These are phyloP conservation scores for Colletotrichum liaoningense DNA, from an alignment of 2,329 filamentous ascomycete species.

Conservation along the genomic window DNA sequence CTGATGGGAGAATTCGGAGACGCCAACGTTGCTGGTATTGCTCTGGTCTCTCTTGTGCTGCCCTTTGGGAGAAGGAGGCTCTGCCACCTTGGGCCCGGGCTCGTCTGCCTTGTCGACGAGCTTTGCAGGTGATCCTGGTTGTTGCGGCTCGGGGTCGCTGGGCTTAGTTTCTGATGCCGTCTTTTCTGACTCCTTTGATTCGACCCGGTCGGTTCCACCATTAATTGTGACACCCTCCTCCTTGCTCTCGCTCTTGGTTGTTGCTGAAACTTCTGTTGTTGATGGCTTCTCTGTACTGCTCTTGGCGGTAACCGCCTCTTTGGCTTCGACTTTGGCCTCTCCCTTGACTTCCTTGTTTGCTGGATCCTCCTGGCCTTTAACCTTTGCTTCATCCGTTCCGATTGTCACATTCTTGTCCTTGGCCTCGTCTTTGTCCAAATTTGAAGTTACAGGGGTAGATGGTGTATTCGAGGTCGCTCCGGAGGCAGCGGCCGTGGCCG, in stretches of 20 bases:
- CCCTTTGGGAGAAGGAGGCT: neutral
- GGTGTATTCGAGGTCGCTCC: conserved; percentile 24
- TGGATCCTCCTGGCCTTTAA: neutral
- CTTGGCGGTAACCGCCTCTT: neutral
- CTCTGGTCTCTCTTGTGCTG: conserved; percentile 47
- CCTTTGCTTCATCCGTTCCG: conserved; percentile 20
- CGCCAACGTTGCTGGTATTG: conserved; percentile 49
- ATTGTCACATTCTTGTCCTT: conserved; percentile 2
- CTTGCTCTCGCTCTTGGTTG: neutral
- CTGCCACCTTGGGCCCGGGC: conserved; percentile 29
- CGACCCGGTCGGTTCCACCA: neutral
- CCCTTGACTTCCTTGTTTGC: neutral
- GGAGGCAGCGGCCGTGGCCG: conserved; percentile 14
- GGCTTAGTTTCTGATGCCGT: neutral
- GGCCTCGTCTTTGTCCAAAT: conserved; percentile 16
- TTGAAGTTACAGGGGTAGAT: conserved; percentile 27
- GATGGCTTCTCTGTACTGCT: neutral
- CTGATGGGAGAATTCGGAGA: conserved; percentile 94
- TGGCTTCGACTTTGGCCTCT: neutral
- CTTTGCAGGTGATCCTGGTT: conserved; percentile 15
- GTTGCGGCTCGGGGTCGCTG: neutral
- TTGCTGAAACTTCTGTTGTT: neutral
- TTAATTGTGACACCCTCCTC: neutral
- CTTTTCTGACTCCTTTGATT: neutral
- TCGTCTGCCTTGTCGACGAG: conserved; percentile 31